Evolutionary conservation across 2,329 filamentous ascomycete species (phyloP).

Genomic region (Graphilbum sp.): DNA sequence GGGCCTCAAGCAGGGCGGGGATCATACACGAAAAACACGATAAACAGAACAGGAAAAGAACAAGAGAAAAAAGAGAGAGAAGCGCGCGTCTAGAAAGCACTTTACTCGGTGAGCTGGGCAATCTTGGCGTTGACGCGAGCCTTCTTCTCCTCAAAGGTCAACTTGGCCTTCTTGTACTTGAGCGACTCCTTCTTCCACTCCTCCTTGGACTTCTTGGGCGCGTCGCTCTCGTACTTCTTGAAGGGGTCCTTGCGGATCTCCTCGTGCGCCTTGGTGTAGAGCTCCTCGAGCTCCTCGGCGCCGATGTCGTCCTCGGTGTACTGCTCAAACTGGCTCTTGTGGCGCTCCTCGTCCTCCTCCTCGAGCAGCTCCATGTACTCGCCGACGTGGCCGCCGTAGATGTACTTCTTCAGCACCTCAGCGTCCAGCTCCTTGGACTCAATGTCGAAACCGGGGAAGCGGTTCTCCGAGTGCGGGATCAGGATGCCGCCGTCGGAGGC

Average conservation of each 20-base stretch:
- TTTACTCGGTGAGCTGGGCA: slow-evolving; percentile 50
- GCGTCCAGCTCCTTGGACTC: slow-evolving; percentile 96
- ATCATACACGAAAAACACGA: too few species aligned
- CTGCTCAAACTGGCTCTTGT: slow-evolving; percentile 93
- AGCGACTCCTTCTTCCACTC: slow-evolving; percentile 91
- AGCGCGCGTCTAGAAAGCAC: neutral
- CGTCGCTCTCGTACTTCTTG: slow-evolving; percentile 69
- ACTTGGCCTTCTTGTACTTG: slow-evolving; percentile 70
- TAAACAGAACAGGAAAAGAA: neutral
- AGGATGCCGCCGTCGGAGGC: slow-evolving; percentile 95
- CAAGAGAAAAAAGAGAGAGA: slow-evolving; percentile 1
- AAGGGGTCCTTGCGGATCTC: slow-evolving; percentile 95
- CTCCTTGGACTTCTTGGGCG: slow-evolving; percentile 88
- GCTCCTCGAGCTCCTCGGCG: slow-evolving; percentile 90
- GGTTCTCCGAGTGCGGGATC: slow-evolving; percentile 97
- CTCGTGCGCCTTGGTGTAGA: slow-evolving; percentile 89
- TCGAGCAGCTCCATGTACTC: slow-evolving; percentile 99
- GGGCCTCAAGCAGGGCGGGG: neutral
- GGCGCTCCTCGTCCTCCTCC: slow-evolving; percentile 99
- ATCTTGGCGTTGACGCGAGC: slow-evolving; percentile 83
- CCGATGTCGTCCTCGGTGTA: slow-evolving; percentile 96
- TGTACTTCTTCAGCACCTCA: slow-evolving; percentile 97
- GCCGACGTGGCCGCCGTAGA: slow-evolving; percentile 93
- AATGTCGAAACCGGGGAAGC: slow-evolving; percentile 96
- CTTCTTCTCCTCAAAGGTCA: slow-evolving; percentile 69